A percentile compares a stretch with the other conserved stretches of the same genome.
Evolutionary conservation across 1,284 basidiomycete genomes (phyloP).

Genomic region (Fomitopsis palustris): DNA sequence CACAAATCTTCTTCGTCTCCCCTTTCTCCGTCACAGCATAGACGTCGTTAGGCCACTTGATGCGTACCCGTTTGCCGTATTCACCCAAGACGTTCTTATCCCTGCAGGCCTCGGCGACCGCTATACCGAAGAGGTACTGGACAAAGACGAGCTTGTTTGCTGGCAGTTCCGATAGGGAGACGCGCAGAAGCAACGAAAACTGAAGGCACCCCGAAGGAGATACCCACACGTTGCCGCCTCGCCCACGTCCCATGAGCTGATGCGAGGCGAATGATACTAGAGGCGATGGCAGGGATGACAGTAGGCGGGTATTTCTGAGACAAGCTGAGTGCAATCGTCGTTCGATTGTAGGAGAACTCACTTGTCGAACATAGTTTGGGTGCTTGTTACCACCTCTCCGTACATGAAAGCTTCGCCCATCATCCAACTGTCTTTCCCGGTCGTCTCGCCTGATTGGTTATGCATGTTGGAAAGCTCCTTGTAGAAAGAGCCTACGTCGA

Average conservation of each 20-base stretch:
- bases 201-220: slow-evolving; percentile 89
- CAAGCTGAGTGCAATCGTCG: background rate
- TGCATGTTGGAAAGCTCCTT: slow-evolving; percentile 22
- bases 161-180: slow-evolving; percentile 52
- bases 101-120: slow-evolving; percentile 83
- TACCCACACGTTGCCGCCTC: slow-evolving; percentile 91
- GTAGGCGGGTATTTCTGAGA: slow-evolving; percentile 73
- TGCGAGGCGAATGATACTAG: slow-evolving; percentile 82
- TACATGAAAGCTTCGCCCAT: slow-evolving; percentile 83
- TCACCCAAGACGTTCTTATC: slow-evolving; percentile 48
- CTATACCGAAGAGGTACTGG: slow-evolving; percentile 92
- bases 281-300: slow-evolving; percentile 71
- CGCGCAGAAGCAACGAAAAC: slow-evolving; percentile 78
- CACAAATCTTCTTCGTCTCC: slow-evolving; percentile 76
- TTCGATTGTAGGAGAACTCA: slow-evolving; percentile 34
- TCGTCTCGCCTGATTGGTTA: slow-evolving; percentile 6
- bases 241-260: slow-evolving; percentile 86
- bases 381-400: slow-evolving; percentile 89
- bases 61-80: slow-evolving; percentile 58
- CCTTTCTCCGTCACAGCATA: slow-evolving; percentile 65
- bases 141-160: slow-evolving; percentile 82
- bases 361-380: slow-evolving; percentile 95
- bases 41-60: slow-evolving; percentile 99
- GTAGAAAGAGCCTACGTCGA: slow-evolving; percentile 53
- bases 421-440: slow-evolving; percentile 37